Conservation (phyloP, 1,284 basidiomycete genomes). For the Coniferiporia weirii region DNA sequence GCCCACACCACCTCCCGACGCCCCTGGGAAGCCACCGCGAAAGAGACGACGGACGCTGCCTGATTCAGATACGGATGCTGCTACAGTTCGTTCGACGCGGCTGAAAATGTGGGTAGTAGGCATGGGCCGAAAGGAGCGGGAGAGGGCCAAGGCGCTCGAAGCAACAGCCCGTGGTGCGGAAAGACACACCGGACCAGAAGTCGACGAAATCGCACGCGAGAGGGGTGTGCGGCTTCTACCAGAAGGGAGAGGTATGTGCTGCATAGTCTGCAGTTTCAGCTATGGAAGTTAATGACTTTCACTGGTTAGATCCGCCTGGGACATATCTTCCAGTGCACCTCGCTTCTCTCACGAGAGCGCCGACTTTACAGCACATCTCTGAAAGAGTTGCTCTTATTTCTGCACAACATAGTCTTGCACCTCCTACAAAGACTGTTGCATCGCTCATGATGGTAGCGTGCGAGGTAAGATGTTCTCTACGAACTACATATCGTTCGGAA, state of each 20-base stretch:
- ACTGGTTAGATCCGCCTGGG: slow-evolving; percentile 55
- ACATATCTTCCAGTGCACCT: slow-evolving; percentile 65
- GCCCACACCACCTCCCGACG: slow-evolving; percentile 54
- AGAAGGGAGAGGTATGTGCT: slow-evolving; percentile 56
- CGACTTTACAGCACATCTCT: slow-evolving; percentile 70
- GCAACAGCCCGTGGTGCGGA: slow-evolving; percentile 32
- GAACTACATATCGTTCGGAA: neutral
- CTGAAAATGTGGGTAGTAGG: slow-evolving; percentile 74
- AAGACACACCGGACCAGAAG: slow-evolving; percentile 33
- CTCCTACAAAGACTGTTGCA: slow-evolving; percentile 57
- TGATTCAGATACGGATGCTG: slow-evolving; percentile 48
- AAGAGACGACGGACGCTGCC: slow-evolving; percentile 69
- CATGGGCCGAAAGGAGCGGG: slow-evolving; percentile 66
- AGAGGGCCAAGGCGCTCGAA: slow-evolving; percentile 54
- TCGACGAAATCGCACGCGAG: slow-evolving; percentile 67
- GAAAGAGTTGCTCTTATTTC: slow-evolving; percentile 76
- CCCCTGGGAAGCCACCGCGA: slow-evolving; percentile 52
- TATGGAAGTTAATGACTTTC: slow-evolving; percentile 3
- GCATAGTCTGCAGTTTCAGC: neutral
- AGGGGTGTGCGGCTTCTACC: slow-evolving; percentile 54
- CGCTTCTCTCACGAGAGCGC: slow-evolving; percentile 60
- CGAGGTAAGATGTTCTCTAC: slow-evolving; percentile 43
- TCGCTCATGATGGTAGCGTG: slow-evolving; percentile 70
- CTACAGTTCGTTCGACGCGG: slow-evolving; percentile 51
- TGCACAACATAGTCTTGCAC: slow-evolving; percentile 63